These are phyloP conservation scores for Ganoderma meredithae DNA, from an alignment of 1,284 basidiomycete species.

Conservation along the genomic window DNA sequence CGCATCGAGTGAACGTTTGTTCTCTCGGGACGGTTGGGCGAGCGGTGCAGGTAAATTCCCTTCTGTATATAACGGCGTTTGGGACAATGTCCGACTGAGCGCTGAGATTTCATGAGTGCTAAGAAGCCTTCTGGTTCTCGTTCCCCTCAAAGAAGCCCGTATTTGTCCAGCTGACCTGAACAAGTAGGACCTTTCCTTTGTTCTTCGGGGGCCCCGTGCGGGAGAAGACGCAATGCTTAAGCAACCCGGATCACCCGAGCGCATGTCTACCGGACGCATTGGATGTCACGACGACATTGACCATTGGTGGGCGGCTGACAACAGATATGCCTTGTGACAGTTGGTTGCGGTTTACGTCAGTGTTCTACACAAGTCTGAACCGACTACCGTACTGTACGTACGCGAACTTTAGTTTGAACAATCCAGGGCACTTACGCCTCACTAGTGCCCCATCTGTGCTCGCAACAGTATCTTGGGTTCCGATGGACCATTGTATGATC, in stretches of 20 bases:
- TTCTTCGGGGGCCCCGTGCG: constrained; percentile 2
- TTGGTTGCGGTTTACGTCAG: constrained; percentile 1
- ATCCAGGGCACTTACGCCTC: neutral
- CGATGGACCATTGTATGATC: neutral
- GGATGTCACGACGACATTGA: neutral
- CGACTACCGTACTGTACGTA: neutral
- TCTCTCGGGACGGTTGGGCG: neutral
- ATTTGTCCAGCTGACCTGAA: neutral
- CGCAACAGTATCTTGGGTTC: neutral
- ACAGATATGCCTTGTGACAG: neutral
- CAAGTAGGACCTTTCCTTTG: constrained; percentile 18
- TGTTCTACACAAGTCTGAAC: constrained; percentile 1
- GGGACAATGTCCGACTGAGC: constrained; percentile 19
- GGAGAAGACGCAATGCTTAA: constrained; percentile 20
- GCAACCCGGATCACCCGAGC: constrained; percentile 20
- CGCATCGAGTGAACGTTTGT: neutral
- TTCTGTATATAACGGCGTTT: constrained; percentile 25
- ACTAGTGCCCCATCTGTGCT: neutral
- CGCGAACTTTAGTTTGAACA: neutral
- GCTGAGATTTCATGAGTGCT: constrained; percentile 10
- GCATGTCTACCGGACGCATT: constrained; percentile 6
- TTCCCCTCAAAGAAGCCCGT: constrained; percentile 3
- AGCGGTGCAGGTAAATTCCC: constrained; percentile 6
- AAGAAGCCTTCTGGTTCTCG: constrained; percentile 15
- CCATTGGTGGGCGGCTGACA: neutral